These are phyloP conservation scores for Pythium rishiriense DNA, from an alignment of 352 stramenopile species.

Conservation along the genomic window DNA sequence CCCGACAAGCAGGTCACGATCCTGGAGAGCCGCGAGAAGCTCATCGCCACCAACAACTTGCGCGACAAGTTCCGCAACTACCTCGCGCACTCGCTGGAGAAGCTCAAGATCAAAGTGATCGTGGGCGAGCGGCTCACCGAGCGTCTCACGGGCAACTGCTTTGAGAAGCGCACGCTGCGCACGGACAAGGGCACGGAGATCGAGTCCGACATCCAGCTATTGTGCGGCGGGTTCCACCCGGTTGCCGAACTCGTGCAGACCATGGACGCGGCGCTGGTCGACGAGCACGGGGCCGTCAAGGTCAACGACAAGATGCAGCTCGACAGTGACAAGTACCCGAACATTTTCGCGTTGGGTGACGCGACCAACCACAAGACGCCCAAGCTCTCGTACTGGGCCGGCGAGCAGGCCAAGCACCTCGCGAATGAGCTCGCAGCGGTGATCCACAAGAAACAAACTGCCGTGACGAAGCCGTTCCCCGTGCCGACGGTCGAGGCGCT, in stretches of 20 bases:
- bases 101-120: slow-evolving; percentile 54
- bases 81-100: slow-evolving; percentile 34
- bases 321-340: slow-evolving; percentile 38
- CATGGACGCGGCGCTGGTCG: slow-evolving; percentile 39
- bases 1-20: slow-evolving; percentile 63
- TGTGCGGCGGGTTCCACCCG: slow-evolving; percentile 44
- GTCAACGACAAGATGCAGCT: slow-evolving; percentile 51
- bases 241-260: slow-evolving; percentile 32
- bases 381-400: slow-evolving; percentile 44
- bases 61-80: slow-evolving; percentile 48
- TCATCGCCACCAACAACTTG: slow-evolving; percentile 43
- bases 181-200: slow-evolving; percentile 57
- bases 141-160: slow-evolving; percentile 35
- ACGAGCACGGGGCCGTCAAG: slow-evolving; percentile 39
- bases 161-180: slow-evolving; percentile 41
- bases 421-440: slow-evolving; percentile 37
- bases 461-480: slow-evolving; percentile 42
- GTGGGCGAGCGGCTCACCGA: slow-evolving; percentile 50
- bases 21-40: slow-evolving; percentile 35
- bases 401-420: slow-evolving; percentile 45
- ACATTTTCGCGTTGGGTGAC: slow-evolving; percentile 60
- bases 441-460: slow-evolving; percentile 37
- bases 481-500: slow-evolving; percentile 20
- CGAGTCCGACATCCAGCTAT: slow-evolving; percentile 55
- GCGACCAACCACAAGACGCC: slow-evolving; percentile 45